Evolutionary conservation across 768 basidiomycete species (phyloP).

Genomic region (Goffeauzyma gilvescens): DNA sequence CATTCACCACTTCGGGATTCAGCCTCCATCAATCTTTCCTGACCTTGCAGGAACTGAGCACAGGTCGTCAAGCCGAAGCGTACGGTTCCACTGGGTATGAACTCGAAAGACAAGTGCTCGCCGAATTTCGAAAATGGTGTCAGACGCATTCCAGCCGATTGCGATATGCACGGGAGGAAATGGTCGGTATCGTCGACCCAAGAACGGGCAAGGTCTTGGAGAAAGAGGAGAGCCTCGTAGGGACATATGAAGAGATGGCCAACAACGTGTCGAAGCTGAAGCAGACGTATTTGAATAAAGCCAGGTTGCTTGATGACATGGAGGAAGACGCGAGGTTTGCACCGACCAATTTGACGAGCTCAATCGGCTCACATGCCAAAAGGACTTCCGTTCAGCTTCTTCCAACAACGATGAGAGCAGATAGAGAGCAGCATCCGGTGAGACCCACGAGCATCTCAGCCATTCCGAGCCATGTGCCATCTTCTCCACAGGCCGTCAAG

Average conservation of each 20-base stretch:
- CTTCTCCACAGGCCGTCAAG: slow-evolving; percentile 23
- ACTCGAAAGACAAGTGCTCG: slow-evolving; percentile 48
- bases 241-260: slow-evolving; percentile 33
- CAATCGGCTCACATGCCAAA: too few relatives aligned
- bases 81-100: slow-evolving; percentile 57
- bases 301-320: slow-evolving; percentile 67
- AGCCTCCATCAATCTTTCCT: slow-evolving; percentile 18
- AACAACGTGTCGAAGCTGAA: slow-evolving; percentile 35
- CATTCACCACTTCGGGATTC: slow-evolving; percentile 7
- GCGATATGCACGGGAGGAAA: slow-evolving; percentile 41
- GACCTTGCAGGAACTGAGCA: background rate
- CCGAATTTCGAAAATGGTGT: slow-evolving; percentile 47
- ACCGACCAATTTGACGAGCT: too few relatives aligned
- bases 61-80: slow-evolving; percentile 56
- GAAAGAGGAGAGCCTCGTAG: slow-evolving; percentile 49
- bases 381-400: too few relatives aligned
- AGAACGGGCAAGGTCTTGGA: background rate
- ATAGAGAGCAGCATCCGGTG: too few relatives aligned
- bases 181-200: slow-evolving; percentile 49
- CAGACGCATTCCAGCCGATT: too few relatives aligned
- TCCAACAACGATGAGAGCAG: too few relatives aligned
- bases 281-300: slow-evolving; percentile 56
- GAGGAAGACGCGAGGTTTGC: too few relatives aligned
- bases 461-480: too few relatives aligned
- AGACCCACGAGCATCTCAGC: too few relatives aligned